Evolutionary conservation across 1,284 basidiomycete species (phyloP), one percentile per base, ranked within the genome.

Genomic region (Leucoagaricus sp.): DNA sequence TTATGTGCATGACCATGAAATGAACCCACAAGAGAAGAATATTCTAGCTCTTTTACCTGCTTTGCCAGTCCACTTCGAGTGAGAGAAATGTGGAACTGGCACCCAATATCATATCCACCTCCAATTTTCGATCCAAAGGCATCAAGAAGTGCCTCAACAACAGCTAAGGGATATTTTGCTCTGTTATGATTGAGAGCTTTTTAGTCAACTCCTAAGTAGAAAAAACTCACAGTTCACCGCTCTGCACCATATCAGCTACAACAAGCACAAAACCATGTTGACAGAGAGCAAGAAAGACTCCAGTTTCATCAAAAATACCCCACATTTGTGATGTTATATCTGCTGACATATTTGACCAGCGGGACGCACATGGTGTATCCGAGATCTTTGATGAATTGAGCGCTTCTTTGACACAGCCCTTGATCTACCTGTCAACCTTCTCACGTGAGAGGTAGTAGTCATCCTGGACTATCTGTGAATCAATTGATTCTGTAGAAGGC

Each of bases 1-100:
- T 68, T 66, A 47, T 73, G 72, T 0, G 66, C 66, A 58, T 71
- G 69, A 0, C 69, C 69, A 49, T 69, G 67, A 19, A 75, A 75
- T 0, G 68, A 57, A 1, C 65, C 67, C 3, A 73, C 67, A 9
- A 70, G 59, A n/a, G 60, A 59, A 0, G 41, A 13, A 36, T 63
- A 60, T 1, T 52, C 23, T 0, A 33, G 26, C 29, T 49, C 36
- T 21, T 51, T 38, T 3, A 52, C 59, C n/a, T 33, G 33, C n/a
- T 38, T 17, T 21, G 49, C 62, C n/a, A 68, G 51, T 4, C 42
- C 25, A 26, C 61, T 64, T 3, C 41, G 48, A 6, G 26, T 34
- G 4, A 69, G 42, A 0, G 64, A 67, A 0, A 47, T 58, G 2
- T 33, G 4, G 51, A 68, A 67, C 5, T 42, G 13, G 47, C 66